phyloP scores from a whole-genome alignment of 345 rosid species.

The Arabis alpina region DNA sequence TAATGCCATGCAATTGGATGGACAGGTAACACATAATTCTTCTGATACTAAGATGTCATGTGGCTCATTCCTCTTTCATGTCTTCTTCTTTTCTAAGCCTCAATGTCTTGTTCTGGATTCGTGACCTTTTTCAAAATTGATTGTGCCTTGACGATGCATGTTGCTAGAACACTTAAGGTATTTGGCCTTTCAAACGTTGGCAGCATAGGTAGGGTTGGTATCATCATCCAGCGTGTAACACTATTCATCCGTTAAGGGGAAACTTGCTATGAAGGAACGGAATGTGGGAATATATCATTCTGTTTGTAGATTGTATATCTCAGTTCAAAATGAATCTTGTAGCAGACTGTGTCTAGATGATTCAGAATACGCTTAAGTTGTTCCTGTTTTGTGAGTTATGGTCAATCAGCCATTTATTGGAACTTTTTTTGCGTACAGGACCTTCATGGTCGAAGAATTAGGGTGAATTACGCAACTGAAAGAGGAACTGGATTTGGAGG shows the following conservation, averaged over 20 bases:
- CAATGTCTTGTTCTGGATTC: conserved; percentile 3
- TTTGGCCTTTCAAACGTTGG: neutral
- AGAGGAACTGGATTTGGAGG: conserved; percentile 55
- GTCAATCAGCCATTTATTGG: conserved; percentile 52
- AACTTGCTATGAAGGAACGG: neutral
- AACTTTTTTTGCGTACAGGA: conserved; percentile 48
- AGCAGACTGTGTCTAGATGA: neutral
- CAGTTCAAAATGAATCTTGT: neutral
- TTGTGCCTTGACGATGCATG: neutral
- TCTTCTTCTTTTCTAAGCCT: neutral
- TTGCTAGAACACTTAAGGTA: neutral
- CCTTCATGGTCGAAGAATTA: conserved; percentile 79
- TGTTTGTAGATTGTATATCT: conserved; percentile 10
- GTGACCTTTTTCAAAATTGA: conserved; percentile 4
- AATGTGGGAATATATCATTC: neutral
- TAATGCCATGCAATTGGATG: conserved; percentile 89
- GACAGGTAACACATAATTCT: conserved; percentile 61
- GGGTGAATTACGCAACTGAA: conserved; percentile 84
- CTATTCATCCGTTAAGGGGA: neutral
- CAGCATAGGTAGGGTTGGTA: conserved; percentile 15
- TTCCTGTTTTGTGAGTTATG: neutral
- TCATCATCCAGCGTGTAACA: conserved; percentile 9
- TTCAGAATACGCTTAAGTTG: neutral
- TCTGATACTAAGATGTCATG: conserved; percentile 8
- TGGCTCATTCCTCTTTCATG: neutral